These are phyloP conservation scores for Rhizopogon sp. DNA, from an alignment of 768 basidiomycete species.

Conservation along the genomic window DNA sequence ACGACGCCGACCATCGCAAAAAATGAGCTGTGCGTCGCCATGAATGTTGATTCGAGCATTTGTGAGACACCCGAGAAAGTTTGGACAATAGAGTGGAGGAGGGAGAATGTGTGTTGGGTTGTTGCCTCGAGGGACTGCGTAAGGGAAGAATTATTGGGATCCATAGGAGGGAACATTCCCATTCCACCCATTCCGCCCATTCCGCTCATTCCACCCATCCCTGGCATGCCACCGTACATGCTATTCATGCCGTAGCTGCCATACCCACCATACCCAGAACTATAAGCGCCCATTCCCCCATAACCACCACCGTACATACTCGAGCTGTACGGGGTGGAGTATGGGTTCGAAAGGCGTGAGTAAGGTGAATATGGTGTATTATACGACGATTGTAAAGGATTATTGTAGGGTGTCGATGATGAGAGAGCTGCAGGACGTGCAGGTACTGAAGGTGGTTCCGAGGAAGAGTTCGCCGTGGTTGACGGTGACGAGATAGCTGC, in stretches of 20 bases:
- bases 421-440: constrained; percentile 56
- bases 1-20: constrained; percentile 96
- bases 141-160: constrained; percentile 57
- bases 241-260: constrained; percentile 49
- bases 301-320: constrained; percentile 34
- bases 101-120: constrained; percentile 88
- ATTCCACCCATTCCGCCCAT: constrained; percentile 32
- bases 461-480: constrained; percentile 13
- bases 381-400: constrained; percentile 35
- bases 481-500: constrained; percentile 17
- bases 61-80: constrained; percentile 94
- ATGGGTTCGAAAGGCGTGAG: constrained; percentile 29
- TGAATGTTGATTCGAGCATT: constrained; percentile 96
- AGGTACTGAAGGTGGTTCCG: constrained; percentile 47
- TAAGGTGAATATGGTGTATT: constrained; percentile 44
- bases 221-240: constrained; percentile 33
- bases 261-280: constrained; percentile 35
- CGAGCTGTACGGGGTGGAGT: constrained; percentile 28
- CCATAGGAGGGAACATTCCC: constrained; percentile 35
- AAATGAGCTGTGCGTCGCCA: constrained; percentile 94
- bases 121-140: constrained; percentile 85
- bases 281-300: constrained; percentile 34
- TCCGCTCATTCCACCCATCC: constrained; percentile 28
- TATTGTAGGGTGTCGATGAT: constrained; percentile 27
- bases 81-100: constrained; percentile 92